Percentiles rank a stretch among this genome's conserved stretches.
Evolutionary conservation across 1,284 basidiomycete genomes (phyloP).

Genomic region (Sporisorium reilianum): DNA sequence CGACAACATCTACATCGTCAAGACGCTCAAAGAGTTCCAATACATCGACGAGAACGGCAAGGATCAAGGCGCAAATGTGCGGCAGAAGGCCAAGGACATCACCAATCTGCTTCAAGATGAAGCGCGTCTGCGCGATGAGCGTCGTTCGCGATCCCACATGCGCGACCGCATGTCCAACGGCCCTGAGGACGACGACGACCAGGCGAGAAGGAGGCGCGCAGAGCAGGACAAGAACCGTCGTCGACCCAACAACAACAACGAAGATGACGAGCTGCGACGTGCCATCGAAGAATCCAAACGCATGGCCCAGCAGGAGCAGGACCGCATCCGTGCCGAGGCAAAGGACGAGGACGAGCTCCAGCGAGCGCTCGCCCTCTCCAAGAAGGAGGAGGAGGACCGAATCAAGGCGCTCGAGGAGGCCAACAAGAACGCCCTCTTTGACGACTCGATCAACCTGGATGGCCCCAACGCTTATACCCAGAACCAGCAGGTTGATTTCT

Average conservation of each 20-base stretch:
- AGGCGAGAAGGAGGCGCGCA: conserved; percentile 65
- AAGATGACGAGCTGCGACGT: conserved; percentile 74
- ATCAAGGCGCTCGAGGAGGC: conserved; percentile 76
- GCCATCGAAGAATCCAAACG: conserved; percentile 72
- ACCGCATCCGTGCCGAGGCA: conserved; percentile 57
- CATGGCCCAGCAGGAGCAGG: conserved; percentile 67
- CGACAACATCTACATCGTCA: conserved; percentile 97
- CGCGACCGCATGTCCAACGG: conserved; percentile 83
- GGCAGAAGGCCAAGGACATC: conserved; percentile 99
- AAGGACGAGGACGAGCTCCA: conserved; percentile 79
- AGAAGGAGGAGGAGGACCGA: conserved; percentile 77
- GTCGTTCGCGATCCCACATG: conserved; percentile 88
- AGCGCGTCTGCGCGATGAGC: conserved; percentile 83
- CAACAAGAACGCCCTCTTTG: conserved; percentile 83
- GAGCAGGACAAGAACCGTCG: conserved; percentile 44
- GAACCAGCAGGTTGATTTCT: conserved; percentile 63
- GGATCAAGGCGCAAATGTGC: conserved; percentile 95
- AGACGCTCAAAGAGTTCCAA: conserved; percentile 99
- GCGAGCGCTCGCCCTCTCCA: conserved; percentile 82
- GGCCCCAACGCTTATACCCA: conserved; percentile 60
- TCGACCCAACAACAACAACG: conserved; percentile 54
- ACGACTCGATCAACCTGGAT: conserved; percentile 73
- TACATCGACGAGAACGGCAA: conserved; percentile 94
- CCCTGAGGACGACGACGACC: conserved; percentile 78
- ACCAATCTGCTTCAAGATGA: conserved; percentile 95